Evolutionary conservation across 768 basidiomycete genomes (phyloP), one percentile per base, ranked within the genome.

Genomic region (Symmetrospora coprosmae): DNA sequence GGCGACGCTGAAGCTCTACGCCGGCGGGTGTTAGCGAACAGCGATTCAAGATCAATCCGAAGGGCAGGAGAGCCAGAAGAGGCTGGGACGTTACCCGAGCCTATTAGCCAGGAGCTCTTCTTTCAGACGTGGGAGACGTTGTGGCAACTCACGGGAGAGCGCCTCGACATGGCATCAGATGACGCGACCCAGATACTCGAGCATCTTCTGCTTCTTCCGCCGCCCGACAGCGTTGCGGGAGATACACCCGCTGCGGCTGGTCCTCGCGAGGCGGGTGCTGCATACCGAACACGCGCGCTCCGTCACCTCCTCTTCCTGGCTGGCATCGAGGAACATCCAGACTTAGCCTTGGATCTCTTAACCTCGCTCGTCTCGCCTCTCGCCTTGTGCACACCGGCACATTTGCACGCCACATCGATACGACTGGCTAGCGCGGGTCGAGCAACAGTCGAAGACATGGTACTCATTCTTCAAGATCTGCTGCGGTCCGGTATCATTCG

Each of bases 221-320:
- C 30, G 48, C 45, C n/a, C n/a, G n/a, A n/a, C n/a, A n/a, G n/a
- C n/a, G n/a, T n/a, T n/a, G n/a, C n/a, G n/a, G n/a, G n/a, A n/a
- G n/a, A n/a, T n/a, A n/a, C n/a, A n/a, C n/a, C n/a, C n/a, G n/a
- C n/a, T n/a, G n/a, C n/a, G n/a, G n/a, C n/a, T n/a, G n/a, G n/a
- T n/a, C n/a, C n/a, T n/a, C n/a, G n/a, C n/a, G n/a, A n/a, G n/a
- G n/a, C n/a, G n/a, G n/a, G n/a, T n/a, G n/a, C n/a, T n/a, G n/a
- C n/a, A n/a, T n/a, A n/a, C n/a, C n/a, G n/a, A n/a, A n/a, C n/a
- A n/a, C n/a, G n/a, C n/a, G n/a, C 34, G 2, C 41, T 58, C 5
- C 40, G 55, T 30, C 38, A 39, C 21, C 27, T 58, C 17, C 31
- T 58, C 19, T 58, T 58, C 55, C 25, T 46, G 23, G 55, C 41